Conservation (phyloP, 768 basidiomycete species). For the Pluteus cervinus region DNA sequence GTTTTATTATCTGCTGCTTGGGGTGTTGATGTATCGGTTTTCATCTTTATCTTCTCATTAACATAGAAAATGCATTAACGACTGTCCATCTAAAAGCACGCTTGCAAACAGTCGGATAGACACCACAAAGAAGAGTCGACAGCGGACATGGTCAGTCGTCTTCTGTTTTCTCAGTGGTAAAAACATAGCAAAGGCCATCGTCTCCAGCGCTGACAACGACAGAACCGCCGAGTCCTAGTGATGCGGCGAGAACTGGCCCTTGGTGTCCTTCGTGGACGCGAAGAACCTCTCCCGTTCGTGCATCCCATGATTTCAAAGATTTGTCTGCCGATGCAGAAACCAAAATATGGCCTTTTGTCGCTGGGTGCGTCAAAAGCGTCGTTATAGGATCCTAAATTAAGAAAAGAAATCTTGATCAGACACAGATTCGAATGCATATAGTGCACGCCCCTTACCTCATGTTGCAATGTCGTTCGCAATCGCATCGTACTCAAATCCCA, state of each 20-base stretch:
- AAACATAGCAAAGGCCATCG: constrained; percentile 84
- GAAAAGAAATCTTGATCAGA: constrained; percentile 5
- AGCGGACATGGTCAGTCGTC: constrained; percentile 16
- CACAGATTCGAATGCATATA: not conserved
- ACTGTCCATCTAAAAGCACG: too few species aligned
- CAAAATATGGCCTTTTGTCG: constrained; percentile 70
- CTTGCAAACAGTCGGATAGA: too few species aligned
- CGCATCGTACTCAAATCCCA: constrained; percentile 93
- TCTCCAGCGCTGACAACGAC: constrained; percentile 87
- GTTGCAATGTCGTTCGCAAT: constrained; percentile 73
- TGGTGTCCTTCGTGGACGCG: constrained; percentile 81
- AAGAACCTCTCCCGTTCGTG: constrained; percentile 72
- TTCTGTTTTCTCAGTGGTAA: constrained; percentile 52
- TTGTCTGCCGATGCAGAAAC: constrained; percentile 86
- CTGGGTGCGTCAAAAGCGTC: constrained; percentile 64
- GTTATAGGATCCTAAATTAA: constrained; percentile 78
- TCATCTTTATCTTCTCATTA: too few species aligned
- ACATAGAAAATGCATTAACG: too few species aligned
- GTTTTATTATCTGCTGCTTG: too few species aligned
- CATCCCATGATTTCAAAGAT: constrained; percentile 89
- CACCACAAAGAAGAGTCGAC: too few species aligned
- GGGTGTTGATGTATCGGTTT: too few species aligned
- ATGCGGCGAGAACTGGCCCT: constrained; percentile 68
- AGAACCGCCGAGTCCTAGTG: constrained; percentile 62
- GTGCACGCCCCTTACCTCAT: constrained; percentile 50